phyloP scores from a whole-genome alignment of 805 yeast species.

The Pichia insulana region DNA sequence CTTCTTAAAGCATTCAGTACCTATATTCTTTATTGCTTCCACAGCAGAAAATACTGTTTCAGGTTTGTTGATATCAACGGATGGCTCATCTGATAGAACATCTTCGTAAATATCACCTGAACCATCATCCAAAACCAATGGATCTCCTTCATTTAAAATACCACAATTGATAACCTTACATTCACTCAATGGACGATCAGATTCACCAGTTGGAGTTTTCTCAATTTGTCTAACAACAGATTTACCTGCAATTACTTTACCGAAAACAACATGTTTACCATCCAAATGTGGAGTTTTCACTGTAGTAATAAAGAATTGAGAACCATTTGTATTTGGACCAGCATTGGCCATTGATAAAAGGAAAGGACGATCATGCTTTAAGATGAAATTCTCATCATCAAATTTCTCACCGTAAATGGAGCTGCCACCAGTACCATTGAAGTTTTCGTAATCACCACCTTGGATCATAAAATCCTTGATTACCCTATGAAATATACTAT shows the following conservation, averaged over 20 bases:
- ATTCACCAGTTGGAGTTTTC: conserved; percentile 49
- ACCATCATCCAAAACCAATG: conserved; percentile 52
- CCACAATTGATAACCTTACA: conserved; percentile 78
- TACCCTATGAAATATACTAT: conserved; percentile 87
- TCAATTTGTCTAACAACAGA: conserved; percentile 74
- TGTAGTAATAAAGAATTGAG: conserved; percentile 91
- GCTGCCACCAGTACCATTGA: conserved; percentile 73
- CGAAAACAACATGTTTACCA: conserved; percentile 95
- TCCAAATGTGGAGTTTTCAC: conserved; percentile 90
- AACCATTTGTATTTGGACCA: conserved; percentile 92
- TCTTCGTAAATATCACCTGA: conserved; percentile 82
- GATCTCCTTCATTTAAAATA: conserved; percentile 51
- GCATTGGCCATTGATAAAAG: conserved; percentile 95
- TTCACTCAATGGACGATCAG: conserved; percentile 64
- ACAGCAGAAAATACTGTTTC: conserved; percentile 62
- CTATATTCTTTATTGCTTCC: conserved; percentile 60
- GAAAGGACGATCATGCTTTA: conserved; percentile 76
- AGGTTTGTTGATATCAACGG: conserved; percentile 50
- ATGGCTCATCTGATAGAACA: conserved; percentile 62
- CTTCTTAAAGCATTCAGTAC: conserved; percentile 64
- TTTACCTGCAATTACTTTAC: conserved; percentile 78
- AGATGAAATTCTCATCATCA: conserved; percentile 80
- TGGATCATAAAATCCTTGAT: conserved; percentile 87
- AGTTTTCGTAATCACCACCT: conserved; percentile 84
- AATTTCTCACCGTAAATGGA: conserved; percentile 78